Conservation (phyloP, 139 green algal species). For the Mychonastes homosphaera region DNA sequence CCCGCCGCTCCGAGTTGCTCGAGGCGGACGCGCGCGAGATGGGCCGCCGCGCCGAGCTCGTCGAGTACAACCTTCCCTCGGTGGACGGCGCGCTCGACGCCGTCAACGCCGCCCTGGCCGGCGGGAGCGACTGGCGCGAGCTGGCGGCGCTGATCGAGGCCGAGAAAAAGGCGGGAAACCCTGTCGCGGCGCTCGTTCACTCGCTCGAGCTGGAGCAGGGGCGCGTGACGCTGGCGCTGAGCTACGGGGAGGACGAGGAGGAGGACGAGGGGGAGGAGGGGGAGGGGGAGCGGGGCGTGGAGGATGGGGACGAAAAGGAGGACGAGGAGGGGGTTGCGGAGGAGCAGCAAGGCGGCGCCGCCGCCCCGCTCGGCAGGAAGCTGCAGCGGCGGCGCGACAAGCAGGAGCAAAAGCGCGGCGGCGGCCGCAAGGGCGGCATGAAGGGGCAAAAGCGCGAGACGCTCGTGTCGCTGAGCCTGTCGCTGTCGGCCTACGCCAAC, state of each 20-base stretch:
- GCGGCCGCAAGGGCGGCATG: too few species aligned
- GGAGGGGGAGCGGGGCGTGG: slow-evolving; percentile 49
- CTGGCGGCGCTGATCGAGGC: slow-evolving; percentile 60
- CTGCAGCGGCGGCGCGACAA: slow-evolving; percentile 32
- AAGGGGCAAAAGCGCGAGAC: neutral
- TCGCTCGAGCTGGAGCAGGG: slow-evolving; percentile 65
- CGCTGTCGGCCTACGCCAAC: slow-evolving; percentile 73
- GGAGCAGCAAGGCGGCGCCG: too few species aligned
- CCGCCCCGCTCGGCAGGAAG: too few species aligned
- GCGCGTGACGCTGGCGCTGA: slow-evolving; percentile 68
- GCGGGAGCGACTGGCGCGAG: slow-evolving; percentile 83
- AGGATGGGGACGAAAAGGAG: slow-evolving; percentile 35
- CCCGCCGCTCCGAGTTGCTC: slow-evolving; percentile 44
- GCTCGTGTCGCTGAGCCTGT: slow-evolving; percentile 62
- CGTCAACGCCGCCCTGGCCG: slow-evolving; percentile 59
- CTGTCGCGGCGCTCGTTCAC: slow-evolving; percentile 70
- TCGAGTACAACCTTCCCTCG: slow-evolving; percentile 76
- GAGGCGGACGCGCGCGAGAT: slow-evolving; percentile 43
- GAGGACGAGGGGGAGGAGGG: slow-evolving; percentile 30
- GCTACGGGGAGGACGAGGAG: slow-evolving; percentile 60
- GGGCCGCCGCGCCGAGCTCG: slow-evolving; percentile 46
- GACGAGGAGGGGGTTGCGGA: slow-evolving; percentile 5
- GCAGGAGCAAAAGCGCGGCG: too few species aligned
- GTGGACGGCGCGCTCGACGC: slow-evolving; percentile 80
- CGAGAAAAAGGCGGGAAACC: slow-evolving; percentile 76